These are phyloP conservation scores for button mushroom (Agaricus bisporus) DNA, from an alignment of 768 basidiomycete species.

Conservation along the genomic window DNA sequence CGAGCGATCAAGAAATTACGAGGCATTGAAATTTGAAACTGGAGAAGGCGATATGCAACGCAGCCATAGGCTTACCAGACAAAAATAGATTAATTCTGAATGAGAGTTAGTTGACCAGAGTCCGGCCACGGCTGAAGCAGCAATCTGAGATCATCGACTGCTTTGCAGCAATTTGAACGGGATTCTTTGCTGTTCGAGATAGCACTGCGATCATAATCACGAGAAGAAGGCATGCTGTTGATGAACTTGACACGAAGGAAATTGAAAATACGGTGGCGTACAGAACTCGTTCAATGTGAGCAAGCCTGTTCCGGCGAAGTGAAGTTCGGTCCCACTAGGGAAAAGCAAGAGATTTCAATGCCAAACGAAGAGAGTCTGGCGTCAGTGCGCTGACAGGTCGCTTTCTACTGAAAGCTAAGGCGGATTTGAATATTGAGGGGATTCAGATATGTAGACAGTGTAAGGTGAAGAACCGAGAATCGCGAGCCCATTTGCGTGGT, in stretches of 20 bases:
- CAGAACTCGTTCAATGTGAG: constrained; percentile 33
- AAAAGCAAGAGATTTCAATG: constrained; percentile 35
- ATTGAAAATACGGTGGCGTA: constrained; percentile 30
- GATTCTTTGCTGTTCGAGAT: constrained; percentile 24
- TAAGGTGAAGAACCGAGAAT: constrained; percentile 29
- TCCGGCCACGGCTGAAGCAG: constrained; percentile 25
- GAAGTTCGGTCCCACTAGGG: constrained; percentile 30
- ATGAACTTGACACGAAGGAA: constrained; percentile 36
- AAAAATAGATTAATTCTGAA: not conserved
- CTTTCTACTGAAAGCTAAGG: constrained; percentile 36
- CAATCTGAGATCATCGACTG: constrained; percentile 16
- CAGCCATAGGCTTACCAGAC: not conserved
- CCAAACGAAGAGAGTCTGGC: constrained; percentile 17
- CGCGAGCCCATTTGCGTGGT: constrained; percentile 28
- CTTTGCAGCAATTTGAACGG: constrained; percentile 17
- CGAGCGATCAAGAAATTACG: constrained; percentile 4
- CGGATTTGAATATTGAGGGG: not conserved
- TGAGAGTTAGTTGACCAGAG: not conserved
- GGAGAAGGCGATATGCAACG: not conserved
- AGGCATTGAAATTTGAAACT: not conserved
- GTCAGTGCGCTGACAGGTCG: constrained; percentile 26
- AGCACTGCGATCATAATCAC: constrained; percentile 35
- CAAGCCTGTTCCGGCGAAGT: constrained; percentile 30
- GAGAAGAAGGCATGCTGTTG: constrained; percentile 26
- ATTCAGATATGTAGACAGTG: not conserved